These are phyloP conservation scores for Termitomyces eurrhizus DNA, from an alignment of 768 basidiomycete species.

Conservation along the genomic window DNA sequence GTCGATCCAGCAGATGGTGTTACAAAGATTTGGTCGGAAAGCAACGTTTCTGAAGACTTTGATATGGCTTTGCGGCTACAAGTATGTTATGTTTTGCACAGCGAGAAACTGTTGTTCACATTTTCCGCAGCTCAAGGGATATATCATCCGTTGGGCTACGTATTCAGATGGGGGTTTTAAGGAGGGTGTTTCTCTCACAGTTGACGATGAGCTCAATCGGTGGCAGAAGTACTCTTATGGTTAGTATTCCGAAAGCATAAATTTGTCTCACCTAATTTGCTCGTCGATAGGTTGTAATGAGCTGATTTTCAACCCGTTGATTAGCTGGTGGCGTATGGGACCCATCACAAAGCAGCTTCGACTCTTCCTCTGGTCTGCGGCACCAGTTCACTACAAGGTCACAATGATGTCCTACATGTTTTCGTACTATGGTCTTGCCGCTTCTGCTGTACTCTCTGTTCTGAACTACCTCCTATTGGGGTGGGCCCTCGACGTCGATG, in stretches of 20 bases:
- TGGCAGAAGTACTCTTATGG: constrained; percentile 91
- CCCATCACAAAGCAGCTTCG: constrained; percentile 83
- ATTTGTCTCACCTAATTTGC: background rate
- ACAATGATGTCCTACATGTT: constrained; percentile 74
- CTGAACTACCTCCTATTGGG: constrained; percentile 73
- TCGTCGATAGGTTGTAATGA: constrained; percentile 57
- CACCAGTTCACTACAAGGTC: constrained; percentile 82
- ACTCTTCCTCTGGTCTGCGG: constrained; percentile 69
- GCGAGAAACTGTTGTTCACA: background rate
- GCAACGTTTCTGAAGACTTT: constrained; percentile 81
- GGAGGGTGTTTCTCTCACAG: constrained; percentile 87
- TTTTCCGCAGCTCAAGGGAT: constrained; percentile 46
- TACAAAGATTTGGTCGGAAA: constrained; percentile 80
- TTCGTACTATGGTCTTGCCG: constrained; percentile 62
- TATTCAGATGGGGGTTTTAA: constrained; percentile 85
- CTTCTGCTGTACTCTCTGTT: constrained; percentile 55
- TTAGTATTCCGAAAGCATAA: constrained; percentile 20
- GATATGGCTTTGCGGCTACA: constrained; percentile 74
- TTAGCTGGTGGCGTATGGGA: constrained; percentile 72
- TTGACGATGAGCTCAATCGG: constrained; percentile 86
- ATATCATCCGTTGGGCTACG: constrained; percentile 81
- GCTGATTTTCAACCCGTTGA: constrained; percentile 82
- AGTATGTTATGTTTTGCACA: constrained; percentile 18
- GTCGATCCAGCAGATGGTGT: constrained; percentile 60
- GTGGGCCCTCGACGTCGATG: constrained; percentile 57